A percentile compares a stretch with the other conserved stretches of the same genome.
Conservation (phyloP, 768 basidiomycete genomes). For the Pisolithus albus region DNA sequence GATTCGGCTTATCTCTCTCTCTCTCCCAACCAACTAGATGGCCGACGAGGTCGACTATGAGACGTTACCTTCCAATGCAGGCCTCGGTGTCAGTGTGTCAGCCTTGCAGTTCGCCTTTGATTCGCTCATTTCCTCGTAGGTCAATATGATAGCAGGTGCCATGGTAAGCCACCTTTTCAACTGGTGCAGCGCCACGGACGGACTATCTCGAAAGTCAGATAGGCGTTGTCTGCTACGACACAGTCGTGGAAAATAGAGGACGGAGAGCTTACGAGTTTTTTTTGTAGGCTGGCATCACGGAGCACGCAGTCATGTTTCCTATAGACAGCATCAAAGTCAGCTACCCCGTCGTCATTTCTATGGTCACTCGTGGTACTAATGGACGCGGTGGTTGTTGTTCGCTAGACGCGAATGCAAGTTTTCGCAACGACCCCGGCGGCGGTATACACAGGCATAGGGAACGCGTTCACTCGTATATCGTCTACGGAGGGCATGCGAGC, state of each 20-base stretch:
- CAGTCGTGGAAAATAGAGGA: background rate
- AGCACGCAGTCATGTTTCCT: constrained; percentile 98
- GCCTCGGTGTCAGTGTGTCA: constrained; percentile 50
- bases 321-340: constrained; percentile 96
- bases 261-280: constrained; percentile 10
- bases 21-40: constrained; percentile 18
- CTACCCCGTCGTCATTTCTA: constrained; percentile 5
- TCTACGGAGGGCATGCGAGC: constrained; percentile 88
- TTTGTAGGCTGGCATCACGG: constrained; percentile 90
- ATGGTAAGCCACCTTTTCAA: constrained; percentile 53
- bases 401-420: constrained; percentile 98
- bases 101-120: constrained; percentile 6
- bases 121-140: constrained; percentile 37
- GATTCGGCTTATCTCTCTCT: constrained; percentile 2
- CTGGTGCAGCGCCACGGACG: background rate
- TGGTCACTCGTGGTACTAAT: background rate
- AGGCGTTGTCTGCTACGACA: background rate
- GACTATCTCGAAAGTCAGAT: background rate
- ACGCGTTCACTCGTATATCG: constrained; percentile 88
- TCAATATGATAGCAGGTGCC: constrained; percentile 96
- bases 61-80: constrained; percentile 66
- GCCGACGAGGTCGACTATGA: constrained; percentile 56
- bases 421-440: constrained; percentile 80
- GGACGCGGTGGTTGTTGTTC: background rate
- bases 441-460: constrained; percentile 82